Evolutionary conservation across 768 basidiomycete species (phyloP), one percentile per base, ranked within the genome.

Genomic region (Sporobolomyces phaffii): DNA sequence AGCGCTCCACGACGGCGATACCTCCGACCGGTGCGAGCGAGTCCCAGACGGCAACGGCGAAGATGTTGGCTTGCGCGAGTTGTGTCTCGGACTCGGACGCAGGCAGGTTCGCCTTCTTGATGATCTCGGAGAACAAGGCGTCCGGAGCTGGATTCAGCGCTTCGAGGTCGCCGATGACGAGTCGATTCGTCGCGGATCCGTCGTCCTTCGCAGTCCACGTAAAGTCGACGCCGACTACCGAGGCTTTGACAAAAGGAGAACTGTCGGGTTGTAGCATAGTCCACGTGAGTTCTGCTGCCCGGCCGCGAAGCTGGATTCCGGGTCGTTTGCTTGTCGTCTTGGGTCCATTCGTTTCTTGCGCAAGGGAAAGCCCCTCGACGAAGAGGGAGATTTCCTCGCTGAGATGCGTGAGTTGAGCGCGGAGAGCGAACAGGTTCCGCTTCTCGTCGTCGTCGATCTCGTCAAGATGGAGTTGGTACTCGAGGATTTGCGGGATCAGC

Each of bases 11-110:
- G 69, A 96, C 89, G 2, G 87, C 84, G 70, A 98, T 96, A 17
- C 93, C 93, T 24, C 91, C 93, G 28, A 97, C 91, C 20, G 91
- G 89, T 1, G 91, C 84, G n/a, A 91, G 80, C 29, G 89, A 83
- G 5, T 82, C 84, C 92, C 91, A 94, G 61, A 85, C 84, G 3
- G 86, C 87, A 1, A 85, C 80, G 24, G 87, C 80, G 77, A 94
- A 92, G 28, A 90, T 77, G 20, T 86, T 85, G 64, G 82, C 81
- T 87, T 90, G 85, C 13, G 82, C 79, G 29, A 86, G 83, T 64
- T 88, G 85, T 59, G 86, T 83, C 24, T 72, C 64, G 10, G 34
- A 6, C 17, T 36, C 61, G 9, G 41, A 15, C 2, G 26, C 31
- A 5, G 54, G 56, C 34, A 41, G 48, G 3, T 69, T 59, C 66